Base-by-base conservation (phyloP, 306 rosid species). In the Gynostemma pentaphyllum region DNA sequence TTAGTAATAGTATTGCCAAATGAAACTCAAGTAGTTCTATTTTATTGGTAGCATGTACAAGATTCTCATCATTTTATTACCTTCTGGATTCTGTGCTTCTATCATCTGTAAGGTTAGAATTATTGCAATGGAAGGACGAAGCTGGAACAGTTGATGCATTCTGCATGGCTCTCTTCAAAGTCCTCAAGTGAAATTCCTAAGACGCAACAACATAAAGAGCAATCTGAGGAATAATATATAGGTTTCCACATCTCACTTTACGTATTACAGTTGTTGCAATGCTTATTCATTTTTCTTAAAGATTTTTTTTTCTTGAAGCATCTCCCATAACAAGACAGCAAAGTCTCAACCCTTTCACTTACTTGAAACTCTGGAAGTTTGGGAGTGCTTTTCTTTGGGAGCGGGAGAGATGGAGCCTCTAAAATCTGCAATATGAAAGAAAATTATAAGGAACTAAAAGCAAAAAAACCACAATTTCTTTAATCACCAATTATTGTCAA, bases 281-380 rank as follows among this genome's bases (percentile, higher is more conserved):
- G 26, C 42, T 9, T 54, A 15, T 23, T 7, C 41, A n/a, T 45
- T 24, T 51, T 30, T 49, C 60, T 56, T 46, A 13, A 30, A 44
- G 37, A 23, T 23, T 16, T 64, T 8, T 28, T 29, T 1, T 28
- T 64, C 6, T 15, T 45, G 24, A 63, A 15, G 7, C 2, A 40
- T 61, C 48, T 32, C 49, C 24, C 65, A 61, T 15, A 37, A 12
- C 16, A 42, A 40, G 49, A 61, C 16, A 22, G 22, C 13, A 39
- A 60, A 22, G 21, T 30, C n/a, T 28, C n/a, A n/a, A n/a, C n/a
- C n/a, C 7, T 7, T 32, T 32, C 37, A 72, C 96, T 76, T 76
- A 94, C 99, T 42, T 81, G 97, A 82, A 94, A 94, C 51, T 85
- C 97, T 5, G 99, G 99, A 77, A 84, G 64, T 65, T 79, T 84